Conservation (phyloP, 352 stramenopile species). For the Globisporangium splendens region DNA sequence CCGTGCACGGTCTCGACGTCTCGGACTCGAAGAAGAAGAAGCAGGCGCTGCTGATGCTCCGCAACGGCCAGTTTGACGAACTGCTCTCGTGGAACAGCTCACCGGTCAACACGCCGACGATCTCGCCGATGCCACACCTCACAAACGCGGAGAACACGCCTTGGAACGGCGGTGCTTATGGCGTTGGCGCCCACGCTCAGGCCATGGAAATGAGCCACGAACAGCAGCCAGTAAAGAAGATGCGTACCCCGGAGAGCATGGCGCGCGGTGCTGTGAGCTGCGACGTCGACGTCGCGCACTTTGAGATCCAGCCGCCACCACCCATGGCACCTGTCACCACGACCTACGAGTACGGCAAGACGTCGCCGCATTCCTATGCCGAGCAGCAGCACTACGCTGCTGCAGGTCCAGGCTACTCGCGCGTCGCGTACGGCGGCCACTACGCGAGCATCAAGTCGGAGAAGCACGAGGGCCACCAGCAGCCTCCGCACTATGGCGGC, state of each 20-base stretch:
- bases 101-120: slow-evolving; percentile 31
- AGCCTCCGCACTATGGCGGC: neutral
- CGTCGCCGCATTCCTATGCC: slow-evolving; percentile 13
- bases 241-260: slow-evolving; percentile 42
- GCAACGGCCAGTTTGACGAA: slow-evolving; percentile 74
- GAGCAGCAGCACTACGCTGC: slow-evolving; percentile 10
- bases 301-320: slow-evolving; percentile 13
- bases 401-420: slow-evolving; percentile 6
- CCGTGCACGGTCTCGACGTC: slow-evolving; percentile 67
- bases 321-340: slow-evolving; percentile 9
- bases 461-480: slow-evolving; percentile 12
- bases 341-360: slow-evolving; percentile 19
- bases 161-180: slow-evolving; percentile 18
- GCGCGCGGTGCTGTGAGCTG: slow-evolving; percentile 1
- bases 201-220: slow-evolving; percentile 1
- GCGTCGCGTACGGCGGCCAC: slow-evolving; percentile 5
- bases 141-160: slow-evolving; percentile 12
- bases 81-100: slow-evolving; percentile 61
- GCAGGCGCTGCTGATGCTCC: slow-evolving; percentile 67
- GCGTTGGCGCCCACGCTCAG: neutral
- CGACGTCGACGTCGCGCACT: slow-evolving; percentile 13
- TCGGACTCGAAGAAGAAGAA: slow-evolving; percentile 85
- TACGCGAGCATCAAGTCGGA: slow-evolving; percentile 11
- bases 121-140: slow-evolving; percentile 34
- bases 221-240: slow-evolving; percentile 42